These are phyloP conservation scores for Pyrus pyrifolia DNA, from an alignment of 306 rosid genomes.

Conservation along the genomic window DNA sequence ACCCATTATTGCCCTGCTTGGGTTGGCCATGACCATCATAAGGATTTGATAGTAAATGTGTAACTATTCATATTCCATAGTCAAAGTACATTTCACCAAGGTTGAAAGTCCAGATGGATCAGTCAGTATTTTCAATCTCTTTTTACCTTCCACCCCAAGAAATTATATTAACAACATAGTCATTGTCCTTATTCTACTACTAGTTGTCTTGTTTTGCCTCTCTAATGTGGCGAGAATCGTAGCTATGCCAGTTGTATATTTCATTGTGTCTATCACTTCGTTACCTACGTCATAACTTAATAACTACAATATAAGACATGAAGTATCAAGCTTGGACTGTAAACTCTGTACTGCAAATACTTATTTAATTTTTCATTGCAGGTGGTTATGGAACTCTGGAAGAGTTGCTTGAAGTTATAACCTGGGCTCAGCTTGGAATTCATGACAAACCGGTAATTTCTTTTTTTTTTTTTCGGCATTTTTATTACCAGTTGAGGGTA, in stretches of 20 bases:
- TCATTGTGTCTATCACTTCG: neutral
- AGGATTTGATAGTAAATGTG: neutral
- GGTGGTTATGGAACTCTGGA: slow-evolving; percentile 99
- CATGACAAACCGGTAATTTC: slow-evolving; percentile 85
- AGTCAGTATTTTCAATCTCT: neutral
- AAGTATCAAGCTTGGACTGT: neutral
- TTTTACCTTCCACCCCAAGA: slow-evolving; percentile 1
- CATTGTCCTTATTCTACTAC: neutral
- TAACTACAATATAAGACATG: neutral
- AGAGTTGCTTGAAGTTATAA: slow-evolving; percentile 94
- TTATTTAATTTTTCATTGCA: slow-evolving; percentile 24
- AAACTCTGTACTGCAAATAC: neutral
- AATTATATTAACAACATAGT: neutral
- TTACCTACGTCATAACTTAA: too few species aligned
- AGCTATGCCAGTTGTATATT: too few species aligned
- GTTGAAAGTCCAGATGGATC: neutral
- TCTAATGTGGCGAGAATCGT: neutral
- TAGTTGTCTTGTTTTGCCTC: neutral
- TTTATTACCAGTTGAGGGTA: neutral
- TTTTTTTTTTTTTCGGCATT: slow-evolving; percentile 1
- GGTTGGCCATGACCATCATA: neutral
- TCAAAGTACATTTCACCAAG: neutral
- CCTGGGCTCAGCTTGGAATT: slow-evolving; percentile 99
- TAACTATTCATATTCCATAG: neutral
- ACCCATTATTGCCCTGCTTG: too few species aligned